Evolutionary conservation across 75 land plant genomes (phyloP).

Genomic region (Adiantum capillusveneris): DNA sequence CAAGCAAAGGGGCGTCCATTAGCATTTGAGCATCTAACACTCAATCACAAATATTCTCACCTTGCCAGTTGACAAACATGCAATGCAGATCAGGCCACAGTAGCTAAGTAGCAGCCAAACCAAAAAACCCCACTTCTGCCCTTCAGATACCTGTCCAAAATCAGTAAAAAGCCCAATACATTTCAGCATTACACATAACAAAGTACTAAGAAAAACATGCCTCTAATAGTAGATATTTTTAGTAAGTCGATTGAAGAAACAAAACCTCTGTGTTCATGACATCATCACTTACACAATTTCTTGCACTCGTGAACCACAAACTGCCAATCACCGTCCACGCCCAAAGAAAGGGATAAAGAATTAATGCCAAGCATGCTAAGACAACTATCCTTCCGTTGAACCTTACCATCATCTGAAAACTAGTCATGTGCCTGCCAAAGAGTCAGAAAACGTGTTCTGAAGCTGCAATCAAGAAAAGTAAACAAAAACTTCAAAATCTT

Average conservation of each 20-base stretch:
- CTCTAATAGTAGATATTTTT: too few species aligned
- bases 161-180: too few species aligned
- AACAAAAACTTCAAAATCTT: too few species aligned
- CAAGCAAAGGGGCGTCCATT: too few species aligned
- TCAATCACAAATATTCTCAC: slow-evolving; percentile 17
- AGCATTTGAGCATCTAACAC: background rate
- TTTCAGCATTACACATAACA: too few species aligned
- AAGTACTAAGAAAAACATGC: too few species aligned
- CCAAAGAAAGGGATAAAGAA: slow-evolving; percentile 91
- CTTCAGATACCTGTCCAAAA: slow-evolving; percentile 71
- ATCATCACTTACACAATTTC: slow-evolving; percentile 61
- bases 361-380: slow-evolving; percentile 47
- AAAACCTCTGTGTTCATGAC: background rate
- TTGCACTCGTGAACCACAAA: slow-evolving; percentile 77
- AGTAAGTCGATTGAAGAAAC: too few species aligned
- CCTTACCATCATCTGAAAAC: slow-evolving; percentile 55
- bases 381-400: slow-evolving; percentile 80
- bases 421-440: slow-evolving; percentile 52
- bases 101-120: slow-evolving; percentile 94
- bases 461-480: background rate
- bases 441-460: background rate
- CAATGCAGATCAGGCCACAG: slow-evolving; percentile 81
- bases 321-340: slow-evolving; percentile 91
- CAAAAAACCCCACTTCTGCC: slow-evolving; percentile 95
- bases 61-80: slow-evolving; percentile 76